Conservation (phyloP, 2,329 filamentous ascomycete genomes). For the Trichoderma sp. region DNA sequence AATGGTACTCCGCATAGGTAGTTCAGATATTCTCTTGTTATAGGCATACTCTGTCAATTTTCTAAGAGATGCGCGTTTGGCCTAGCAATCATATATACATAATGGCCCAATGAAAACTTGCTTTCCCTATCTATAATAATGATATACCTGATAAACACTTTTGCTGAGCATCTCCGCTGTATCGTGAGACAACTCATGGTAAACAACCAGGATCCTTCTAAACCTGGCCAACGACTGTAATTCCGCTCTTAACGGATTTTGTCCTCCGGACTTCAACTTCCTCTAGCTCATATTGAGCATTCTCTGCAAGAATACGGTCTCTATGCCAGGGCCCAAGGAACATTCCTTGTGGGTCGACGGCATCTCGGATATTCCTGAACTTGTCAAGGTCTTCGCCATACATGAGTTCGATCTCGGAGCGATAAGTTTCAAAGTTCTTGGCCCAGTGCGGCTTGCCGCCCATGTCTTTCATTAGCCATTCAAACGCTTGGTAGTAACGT, state of each 20-base stretch:
- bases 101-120: constrained; percentile 4
- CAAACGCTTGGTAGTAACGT: constrained; percentile 86
- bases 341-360: constrained; percentile 79
- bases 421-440: constrained; percentile 77
- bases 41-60: neutral
- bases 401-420: constrained; percentile 64
- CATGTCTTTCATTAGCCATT: constrained; percentile 86
- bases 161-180: neutral
- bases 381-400: constrained; percentile 70
- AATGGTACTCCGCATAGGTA: neutral
- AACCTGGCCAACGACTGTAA: constrained; percentile 33
- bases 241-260: constrained; percentile 35
- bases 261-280: constrained; percentile 42
- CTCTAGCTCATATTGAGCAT: constrained; percentile 42
- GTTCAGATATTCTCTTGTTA: neutral
- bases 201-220: neutral
- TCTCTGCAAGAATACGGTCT: constrained; percentile 60
- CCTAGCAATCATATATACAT: constrained; percentile 18
- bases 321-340: constrained; percentile 92
- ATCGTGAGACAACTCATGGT: neutral
- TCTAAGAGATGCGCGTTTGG: neutral
- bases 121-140: constrained; percentile 1
- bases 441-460: constrained; percentile 88
- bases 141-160: neutral
- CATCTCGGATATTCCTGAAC: constrained; percentile 70